Percentiles rank a stretch among this genome's conserved stretches.
Conservation (phyloP, 164 flowering plant genomes). For the Paratinospora sagittata region DNA sequence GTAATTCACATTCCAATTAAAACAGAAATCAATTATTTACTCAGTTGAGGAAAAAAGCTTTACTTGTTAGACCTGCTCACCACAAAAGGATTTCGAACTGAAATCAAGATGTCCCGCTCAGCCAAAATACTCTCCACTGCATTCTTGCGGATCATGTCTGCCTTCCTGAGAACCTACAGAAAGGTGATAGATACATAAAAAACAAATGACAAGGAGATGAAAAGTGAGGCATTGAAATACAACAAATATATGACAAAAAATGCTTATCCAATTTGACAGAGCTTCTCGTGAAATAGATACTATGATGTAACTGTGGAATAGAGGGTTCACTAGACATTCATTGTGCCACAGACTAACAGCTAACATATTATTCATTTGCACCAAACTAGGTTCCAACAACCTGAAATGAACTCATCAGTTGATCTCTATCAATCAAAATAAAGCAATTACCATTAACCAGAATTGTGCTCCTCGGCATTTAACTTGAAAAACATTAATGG, state of each 20-base stretch:
- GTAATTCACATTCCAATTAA: constrained; percentile 23
- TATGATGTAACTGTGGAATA: not conserved
- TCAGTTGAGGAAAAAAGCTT: constrained; percentile 6
- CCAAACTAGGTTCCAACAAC: not conserved
- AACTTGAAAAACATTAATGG: not conserved
- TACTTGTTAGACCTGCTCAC: constrained; percentile 49
- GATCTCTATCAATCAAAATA: not conserved
- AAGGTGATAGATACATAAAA: not conserved
- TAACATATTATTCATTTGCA: not conserved
- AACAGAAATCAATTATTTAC: constrained; percentile 5
- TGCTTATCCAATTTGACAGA: not conserved
- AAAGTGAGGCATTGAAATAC: not conserved
- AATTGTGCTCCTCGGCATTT: not conserved
- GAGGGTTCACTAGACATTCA: not conserved
- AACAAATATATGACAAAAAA: not conserved
- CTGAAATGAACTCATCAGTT: not conserved
- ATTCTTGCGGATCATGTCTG: constrained; percentile 98
- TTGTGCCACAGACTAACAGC: not conserved
- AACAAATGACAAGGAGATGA: not conserved
- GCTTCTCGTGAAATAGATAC: not conserved
- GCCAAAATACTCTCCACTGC: constrained; percentile 99
- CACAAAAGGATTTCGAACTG: constrained; percentile 99
- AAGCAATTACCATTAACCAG: not conserved
- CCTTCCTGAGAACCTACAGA: constrained; percentile 86
- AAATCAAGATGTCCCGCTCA: constrained; percentile 92